These are phyloP conservation scores for Cairneyella variabilis DNA, from an alignment of 495 filamentous ascomycete genomes.

Conservation along the genomic window DNA sequence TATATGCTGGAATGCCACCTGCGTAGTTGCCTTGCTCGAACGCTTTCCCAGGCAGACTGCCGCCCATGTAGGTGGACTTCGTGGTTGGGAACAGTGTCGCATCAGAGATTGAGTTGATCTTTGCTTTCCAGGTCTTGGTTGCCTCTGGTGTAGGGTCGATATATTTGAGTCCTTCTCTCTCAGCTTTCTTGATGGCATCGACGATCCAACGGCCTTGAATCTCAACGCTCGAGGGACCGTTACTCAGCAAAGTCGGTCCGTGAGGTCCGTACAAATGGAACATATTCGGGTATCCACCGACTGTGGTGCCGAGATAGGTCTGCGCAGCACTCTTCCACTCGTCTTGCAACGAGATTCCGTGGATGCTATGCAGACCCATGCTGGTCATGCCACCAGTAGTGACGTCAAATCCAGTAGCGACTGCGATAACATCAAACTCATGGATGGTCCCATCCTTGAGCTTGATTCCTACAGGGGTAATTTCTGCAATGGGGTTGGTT, in stretches of 20 bases:
- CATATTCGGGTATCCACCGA: conserved; percentile 49
- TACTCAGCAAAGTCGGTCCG: conserved; percentile 18
- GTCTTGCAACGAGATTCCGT: conserved; percentile 34
- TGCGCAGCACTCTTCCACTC: conserved; percentile 45
- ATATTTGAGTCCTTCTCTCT: conserved; percentile 39
- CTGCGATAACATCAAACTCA: conserved; percentile 42
- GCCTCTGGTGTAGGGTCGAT: conserved; percentile 43
- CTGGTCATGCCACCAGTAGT: conserved; percentile 45
- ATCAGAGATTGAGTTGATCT: conserved; percentile 36
- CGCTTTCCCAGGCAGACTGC: conserved; percentile 44
- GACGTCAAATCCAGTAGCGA: conserved; percentile 52
- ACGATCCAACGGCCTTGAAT: conserved; percentile 51
- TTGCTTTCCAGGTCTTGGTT: conserved; percentile 42
- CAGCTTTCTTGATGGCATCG: conserved; percentile 39
- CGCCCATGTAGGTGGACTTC: conserved; percentile 48
- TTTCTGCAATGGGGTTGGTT: conserved; percentile 41
- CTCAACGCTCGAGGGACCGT: conserved; percentile 39
- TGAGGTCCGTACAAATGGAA: conserved; percentile 39
- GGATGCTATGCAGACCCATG: conserved; percentile 40
- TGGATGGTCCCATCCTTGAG: conserved; percentile 33
- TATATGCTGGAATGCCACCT: conserved; percentile 37
- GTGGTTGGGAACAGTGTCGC: conserved; percentile 44
- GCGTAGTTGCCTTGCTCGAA: conserved; percentile 43
- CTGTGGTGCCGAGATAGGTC: conserved; percentile 47
- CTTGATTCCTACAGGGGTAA: conserved; percentile 43